These are phyloP conservation scores for Coleophoma cylindrospora DNA, from an alignment of 2,329 filamentous ascomycete species.

Conservation along the genomic window DNA sequence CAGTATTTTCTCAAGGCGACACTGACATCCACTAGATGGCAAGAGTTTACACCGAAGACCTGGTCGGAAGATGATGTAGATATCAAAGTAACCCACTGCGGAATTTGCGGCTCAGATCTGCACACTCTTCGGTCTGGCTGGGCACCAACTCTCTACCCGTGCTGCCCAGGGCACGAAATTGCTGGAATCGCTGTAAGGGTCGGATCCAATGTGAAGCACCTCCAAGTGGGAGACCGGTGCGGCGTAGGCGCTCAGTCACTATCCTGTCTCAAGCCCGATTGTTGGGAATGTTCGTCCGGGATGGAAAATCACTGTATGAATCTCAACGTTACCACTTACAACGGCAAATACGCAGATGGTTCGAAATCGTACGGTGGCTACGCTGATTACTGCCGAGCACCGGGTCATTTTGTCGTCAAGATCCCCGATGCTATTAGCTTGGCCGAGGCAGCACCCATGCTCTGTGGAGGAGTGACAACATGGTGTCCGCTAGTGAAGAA, in stretches of 20 bases:
- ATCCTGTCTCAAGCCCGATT: constrained; percentile 37
- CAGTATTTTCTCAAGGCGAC: constrained; percentile 28
- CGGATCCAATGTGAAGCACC: constrained; percentile 33
- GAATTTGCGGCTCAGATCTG: constrained; percentile 37
- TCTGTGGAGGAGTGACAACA: constrained; percentile 74
- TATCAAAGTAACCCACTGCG: constrained; percentile 45
- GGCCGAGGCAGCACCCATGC: constrained; percentile 57
- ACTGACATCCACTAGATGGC: constrained; percentile 27
- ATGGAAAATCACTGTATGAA: constrained; percentile 21
- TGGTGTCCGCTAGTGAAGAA: constrained; percentile 65
- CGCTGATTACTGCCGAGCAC: constrained; percentile 40
- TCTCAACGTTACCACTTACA: constrained; percentile 39
- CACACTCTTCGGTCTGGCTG: constrained; percentile 28
- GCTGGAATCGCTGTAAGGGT: constrained; percentile 41
- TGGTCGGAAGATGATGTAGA: constrained; percentile 47
- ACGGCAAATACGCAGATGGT: constrained; percentile 25
- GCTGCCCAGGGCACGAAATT: constrained; percentile 47
- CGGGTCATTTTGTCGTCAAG: constrained; percentile 53
- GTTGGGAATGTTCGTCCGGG: constrained; percentile 41
- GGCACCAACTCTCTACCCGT: constrained; percentile 29
- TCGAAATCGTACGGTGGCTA: constrained; percentile 46
- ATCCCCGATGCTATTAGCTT: constrained; percentile 48
- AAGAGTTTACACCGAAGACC: constrained; percentile 38
- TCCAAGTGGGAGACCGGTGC: constrained; percentile 48
- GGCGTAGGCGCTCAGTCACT: constrained; percentile 46